These are phyloP conservation scores for Acacia acuminata DNA, from an alignment of 306 rosid species.

Conservation along the genomic window DNA sequence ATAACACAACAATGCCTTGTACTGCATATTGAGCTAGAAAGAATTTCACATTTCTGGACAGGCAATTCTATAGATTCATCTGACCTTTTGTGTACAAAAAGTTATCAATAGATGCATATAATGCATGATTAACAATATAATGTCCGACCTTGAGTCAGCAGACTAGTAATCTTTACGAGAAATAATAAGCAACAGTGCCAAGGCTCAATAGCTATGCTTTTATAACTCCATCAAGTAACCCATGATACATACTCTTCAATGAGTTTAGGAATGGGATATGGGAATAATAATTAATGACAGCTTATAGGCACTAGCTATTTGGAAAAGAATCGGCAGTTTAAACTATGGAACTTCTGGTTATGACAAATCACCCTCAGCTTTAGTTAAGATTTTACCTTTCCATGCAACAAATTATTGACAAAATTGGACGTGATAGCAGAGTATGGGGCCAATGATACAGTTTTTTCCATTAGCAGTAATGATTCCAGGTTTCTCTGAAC, in stretches of 20 bases:
- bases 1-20: slow-evolving; percentile 22
- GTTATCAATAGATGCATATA: slow-evolving; percentile 10
- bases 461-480: slow-evolving; percentile 36
- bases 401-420: slow-evolving; percentile 38
- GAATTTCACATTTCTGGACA: not conserved
- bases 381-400: slow-evolving; percentile 49
- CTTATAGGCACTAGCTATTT: slow-evolving; percentile 4
- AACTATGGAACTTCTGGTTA: slow-evolving; percentile 24
- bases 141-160: slow-evolving; percentile 12
- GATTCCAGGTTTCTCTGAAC: slow-evolving; percentile 39
- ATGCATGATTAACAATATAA: not conserved
- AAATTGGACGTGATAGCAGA: slow-evolving; percentile 38
- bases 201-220: not conserved
- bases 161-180: slow-evolving; percentile 9
- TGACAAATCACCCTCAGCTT: slow-evolving; percentile 28
- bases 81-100: not conserved
- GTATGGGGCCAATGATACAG: slow-evolving; percentile 28
- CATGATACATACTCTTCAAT: not conserved
- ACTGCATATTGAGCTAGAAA: slow-evolving; percentile 12
- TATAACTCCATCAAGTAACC: slow-evolving; percentile 26
- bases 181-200: slow-evolving; percentile 2
- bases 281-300: not conserved
- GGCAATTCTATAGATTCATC: slow-evolving; percentile 12
- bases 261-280: slow-evolving; percentile 20
- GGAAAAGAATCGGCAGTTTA: slow-evolving; percentile 13